Evolutionary conservation across 352 stramenopile species (phyloP), one percentile per base, ranked within the genome.

Genomic region (Phytophthora agathidicida): DNA sequence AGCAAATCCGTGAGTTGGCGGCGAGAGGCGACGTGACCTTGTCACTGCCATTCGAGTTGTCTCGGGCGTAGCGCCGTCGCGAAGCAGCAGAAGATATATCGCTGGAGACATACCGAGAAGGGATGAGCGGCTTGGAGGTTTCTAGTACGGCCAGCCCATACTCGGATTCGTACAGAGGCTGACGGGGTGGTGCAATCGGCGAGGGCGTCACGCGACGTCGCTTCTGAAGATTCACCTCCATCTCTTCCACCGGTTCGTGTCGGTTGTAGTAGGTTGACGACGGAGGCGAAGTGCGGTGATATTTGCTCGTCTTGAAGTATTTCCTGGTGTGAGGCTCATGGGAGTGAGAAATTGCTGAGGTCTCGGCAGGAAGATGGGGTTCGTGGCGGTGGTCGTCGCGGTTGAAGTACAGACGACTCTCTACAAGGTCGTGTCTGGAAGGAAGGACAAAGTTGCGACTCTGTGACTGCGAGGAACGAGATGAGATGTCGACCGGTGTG

Each of bases 81-180:
- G 39, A 20, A 5, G 43, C 37, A 19, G n/a, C 23, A 30, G 28
- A 11, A 5, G 35, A 14, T 14, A 54, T 24, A 7, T n/a, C n/a
- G n/a, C 8, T 35, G 20, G 32, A 2, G 20, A 38, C 9, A 31
- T 43, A 60, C 1, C 53, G 54, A 2, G 39, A 24, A 0, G 14
- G 33, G 33, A 47, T 38, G 24, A 55, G 35, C 5, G 55, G 30
- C 35, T 53, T 56, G n/a, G 61, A 47, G 10, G 52, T 66, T 31
- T 71, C 55, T 6, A 71, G 14, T 23, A 52, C 30, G 0, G 35
- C 26, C 3, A 66, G 42, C 10, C 48, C 55, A 31, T 62, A 66
- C 36, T 61, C 47, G 1, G 41, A 14, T 10, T 61, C 55, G 31
- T 66, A 62, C 1, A 71, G 36, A 14, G 54, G 35, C 8, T 57